Conservation (phyloP, 129 eudicot species). For the Escallonia rubra region DNA sequence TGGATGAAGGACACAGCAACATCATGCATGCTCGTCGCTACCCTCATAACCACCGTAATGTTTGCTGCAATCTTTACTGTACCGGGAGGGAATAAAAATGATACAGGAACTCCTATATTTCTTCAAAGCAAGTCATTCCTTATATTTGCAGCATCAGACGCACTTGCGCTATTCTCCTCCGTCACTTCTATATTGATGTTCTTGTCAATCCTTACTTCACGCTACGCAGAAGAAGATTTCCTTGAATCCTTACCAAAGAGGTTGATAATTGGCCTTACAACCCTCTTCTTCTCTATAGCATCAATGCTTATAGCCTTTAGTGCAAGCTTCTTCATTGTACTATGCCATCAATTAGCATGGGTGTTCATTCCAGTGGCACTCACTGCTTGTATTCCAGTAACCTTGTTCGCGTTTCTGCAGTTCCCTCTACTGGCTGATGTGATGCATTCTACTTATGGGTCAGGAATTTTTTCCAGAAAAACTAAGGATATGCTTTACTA, state of each 20-base stretch:
- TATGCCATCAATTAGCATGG: conserved; percentile 11
- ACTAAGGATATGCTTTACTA: background rate
- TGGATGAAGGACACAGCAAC: conserved; percentile 56
- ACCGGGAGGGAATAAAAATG: conserved; percentile 29
- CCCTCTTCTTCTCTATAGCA: conserved; percentile 19
- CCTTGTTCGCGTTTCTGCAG: conserved; percentile 21
- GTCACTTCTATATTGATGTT: conserved; percentile 42
- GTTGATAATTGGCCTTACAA: conserved; percentile 10
- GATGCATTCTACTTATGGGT: conserved; percentile 37
- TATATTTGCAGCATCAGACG: conserved; percentile 34
- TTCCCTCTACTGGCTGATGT: conserved; percentile 42
- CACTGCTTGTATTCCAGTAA: conserved; percentile 14
- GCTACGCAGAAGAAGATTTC: conserved; percentile 62
- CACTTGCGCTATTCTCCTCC: conserved; percentile 35
- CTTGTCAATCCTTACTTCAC: conserved; percentile 47
- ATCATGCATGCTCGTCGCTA: conserved; percentile 46
- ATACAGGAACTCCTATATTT: conserved; percentile 33
- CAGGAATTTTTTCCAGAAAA: conserved; percentile 14
- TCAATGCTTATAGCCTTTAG: conserved; percentile 23
- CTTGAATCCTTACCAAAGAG: conserved; percentile 29
- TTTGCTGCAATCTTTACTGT: conserved; percentile 44
- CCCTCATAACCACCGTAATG: conserved; percentile 39
- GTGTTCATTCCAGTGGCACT: conserved; percentile 9
- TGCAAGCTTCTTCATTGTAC: conserved; percentile 5
- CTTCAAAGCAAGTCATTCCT: conserved; percentile 11